phyloP scores from a whole-genome alignment of 352 stramenopile species.

The Elongisporangium senticosum region DNA sequence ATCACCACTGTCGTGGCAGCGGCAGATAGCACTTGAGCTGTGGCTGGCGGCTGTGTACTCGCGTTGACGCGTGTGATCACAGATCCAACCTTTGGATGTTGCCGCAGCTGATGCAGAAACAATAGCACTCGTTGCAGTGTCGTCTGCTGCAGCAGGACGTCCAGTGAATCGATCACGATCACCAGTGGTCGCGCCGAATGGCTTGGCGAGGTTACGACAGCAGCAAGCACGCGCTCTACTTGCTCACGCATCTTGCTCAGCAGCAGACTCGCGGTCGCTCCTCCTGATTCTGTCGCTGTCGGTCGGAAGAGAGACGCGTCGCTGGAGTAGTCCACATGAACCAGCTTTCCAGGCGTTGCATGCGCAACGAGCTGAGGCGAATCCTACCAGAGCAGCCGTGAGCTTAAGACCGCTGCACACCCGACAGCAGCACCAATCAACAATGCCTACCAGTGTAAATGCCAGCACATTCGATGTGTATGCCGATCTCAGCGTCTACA shows the following conservation, averaged over 20 bases:
- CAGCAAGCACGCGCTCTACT: constrained; percentile 17
- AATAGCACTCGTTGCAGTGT: constrained; percentile 34
- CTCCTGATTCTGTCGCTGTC: background rate
- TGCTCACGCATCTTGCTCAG: constrained; percentile 20
- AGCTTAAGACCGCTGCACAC: background rate
- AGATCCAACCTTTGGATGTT: constrained; percentile 26
- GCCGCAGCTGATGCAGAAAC: constrained; percentile 34
- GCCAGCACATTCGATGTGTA: constrained; percentile 32
- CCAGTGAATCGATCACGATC: constrained; percentile 62
- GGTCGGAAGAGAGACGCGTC: constrained; percentile 20
- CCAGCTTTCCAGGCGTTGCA: constrained; percentile 20
- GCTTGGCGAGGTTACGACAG: constrained; percentile 5
- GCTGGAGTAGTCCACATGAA: constrained; percentile 34
- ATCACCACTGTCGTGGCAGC: constrained; percentile 43
- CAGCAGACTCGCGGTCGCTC: constrained; percentile 8
- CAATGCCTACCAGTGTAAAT: constrained; percentile 24
- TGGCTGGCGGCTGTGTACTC: constrained; percentile 12
- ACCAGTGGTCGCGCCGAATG: constrained; percentile 29
- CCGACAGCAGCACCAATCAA: background rate
- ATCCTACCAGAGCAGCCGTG: background rate
- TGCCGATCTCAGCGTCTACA: constrained; percentile 3
- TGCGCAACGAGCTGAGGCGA: background rate
- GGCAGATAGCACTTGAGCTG: constrained; percentile 20
- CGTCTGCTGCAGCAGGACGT: constrained; percentile 47
- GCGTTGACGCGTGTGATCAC: constrained; percentile 47